Base-by-base conservation (phyloP, 176 grass and related monocot species). In the Puccinellia tenuiflora region DNA sequence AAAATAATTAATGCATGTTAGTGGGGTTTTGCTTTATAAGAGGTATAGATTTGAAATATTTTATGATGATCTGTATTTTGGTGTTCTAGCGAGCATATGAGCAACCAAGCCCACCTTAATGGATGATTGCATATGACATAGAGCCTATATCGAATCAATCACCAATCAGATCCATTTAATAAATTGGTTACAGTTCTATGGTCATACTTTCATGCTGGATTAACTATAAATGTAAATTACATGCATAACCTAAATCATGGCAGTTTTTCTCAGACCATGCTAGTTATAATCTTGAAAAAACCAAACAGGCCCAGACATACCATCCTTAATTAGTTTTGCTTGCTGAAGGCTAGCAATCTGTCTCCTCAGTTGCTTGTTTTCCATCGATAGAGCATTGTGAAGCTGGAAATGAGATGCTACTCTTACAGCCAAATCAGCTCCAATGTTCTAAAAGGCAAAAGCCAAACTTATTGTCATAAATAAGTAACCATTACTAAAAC, bases 361-460 rank as follows among this genome's bases (percentile, higher is more conserved):
- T 28, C 79, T 42, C 64, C 89, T 94, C 78, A 99, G 50, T 40
- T 94, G 90, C 79, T 96, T 85, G 70, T 99, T 99, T 90, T 99
- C 93, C 56, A 89, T 83, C 34, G 93, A 99, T 57, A 99, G 69
- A 76, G 89, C 88, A 83, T 74, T 90, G 45, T 79, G 93, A 79
- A 90, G 81, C 87, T 99, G 93, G 87, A 94, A 99, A 62, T 90
- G 83, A 81, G 93, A 92, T 57, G 93, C 91, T 55, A 96, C 91
- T 87, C 89, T 89, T 22, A 89, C 40, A 77, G 91, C 80, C 83
- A 99, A 80, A 78, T 96, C 97, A 83, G 97, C 88, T 66, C 93
- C 93, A 35, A 94, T 77, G 86, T 63, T 92, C 97, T 99, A 80
- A 60, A 90, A 80, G 70, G 18, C 63, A 90, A 26, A 76, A 64